Conservation (phyloP, 192 early-diverging fungal species). For the Geranomyces variabilis region DNA sequence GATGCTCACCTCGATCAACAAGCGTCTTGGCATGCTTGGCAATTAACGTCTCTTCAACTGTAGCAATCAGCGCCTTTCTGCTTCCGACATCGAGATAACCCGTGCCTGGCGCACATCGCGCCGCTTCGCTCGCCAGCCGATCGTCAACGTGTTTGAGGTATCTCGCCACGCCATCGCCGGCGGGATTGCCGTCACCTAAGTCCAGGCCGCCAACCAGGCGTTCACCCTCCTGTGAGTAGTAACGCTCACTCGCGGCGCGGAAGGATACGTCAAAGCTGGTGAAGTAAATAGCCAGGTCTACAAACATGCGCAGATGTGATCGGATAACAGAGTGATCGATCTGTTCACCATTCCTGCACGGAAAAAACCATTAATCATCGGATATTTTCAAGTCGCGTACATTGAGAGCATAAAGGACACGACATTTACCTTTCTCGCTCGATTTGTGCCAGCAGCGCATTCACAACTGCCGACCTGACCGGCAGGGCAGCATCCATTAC, state of each 20-base stretch:
- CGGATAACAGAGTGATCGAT: slow-evolving; percentile 59
- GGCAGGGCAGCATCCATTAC: slow-evolving; percentile 43
- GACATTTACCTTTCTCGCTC: slow-evolving; percentile 65
- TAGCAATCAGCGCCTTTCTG: slow-evolving; percentile 61
- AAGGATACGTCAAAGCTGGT: slow-evolving; percentile 73
- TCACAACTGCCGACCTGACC: slow-evolving; percentile 29
- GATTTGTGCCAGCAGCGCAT: slow-evolving; percentile 68
- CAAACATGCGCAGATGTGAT: slow-evolving; percentile 73
- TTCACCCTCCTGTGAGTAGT: slow-evolving; percentile 74
- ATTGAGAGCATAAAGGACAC: no score
- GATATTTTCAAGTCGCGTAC: background rate
- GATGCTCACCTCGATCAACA: slow-evolving; percentile 68
- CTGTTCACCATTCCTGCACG: slow-evolving; percentile 52
- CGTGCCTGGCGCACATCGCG: slow-evolving; percentile 49
- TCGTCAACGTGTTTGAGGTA: slow-evolving; percentile 76
- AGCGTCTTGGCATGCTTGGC: slow-evolving; percentile 68
- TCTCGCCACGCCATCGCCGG: slow-evolving; percentile 52
- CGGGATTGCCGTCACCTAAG: background rate
- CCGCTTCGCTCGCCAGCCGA: slow-evolving; percentile 73
- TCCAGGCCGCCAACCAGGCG: slow-evolving; percentile 56
- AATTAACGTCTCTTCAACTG: slow-evolving; percentile 71
- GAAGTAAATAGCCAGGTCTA: slow-evolving; percentile 75
- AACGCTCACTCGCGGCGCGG: slow-evolving; percentile 67
- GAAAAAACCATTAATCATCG: background rate
- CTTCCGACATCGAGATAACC: slow-evolving; percentile 76